phyloP scores from a whole-genome alignment of 257 asterid species.

The Osmanthus fragrans region DNA sequence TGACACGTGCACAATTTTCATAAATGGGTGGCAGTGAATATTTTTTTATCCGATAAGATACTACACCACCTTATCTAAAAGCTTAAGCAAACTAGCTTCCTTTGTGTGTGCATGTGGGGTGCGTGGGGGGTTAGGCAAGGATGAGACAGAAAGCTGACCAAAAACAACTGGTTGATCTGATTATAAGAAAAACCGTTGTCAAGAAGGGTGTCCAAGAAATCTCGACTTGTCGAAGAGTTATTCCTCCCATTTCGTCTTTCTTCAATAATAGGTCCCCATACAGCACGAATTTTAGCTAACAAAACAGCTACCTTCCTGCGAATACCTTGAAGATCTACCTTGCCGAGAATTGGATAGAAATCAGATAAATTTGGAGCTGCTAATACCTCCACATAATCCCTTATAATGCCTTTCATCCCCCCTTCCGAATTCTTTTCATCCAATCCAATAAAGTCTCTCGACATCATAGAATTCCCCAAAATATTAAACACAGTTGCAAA shows the following conservation, averaged over 20 bases:
- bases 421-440: constrained; percentile 9
- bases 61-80: background rate
- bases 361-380: background rate
- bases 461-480: constrained; percentile 13
- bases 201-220: constrained; percentile 22
- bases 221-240: background rate
- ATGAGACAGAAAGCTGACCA: constrained; percentile 2
- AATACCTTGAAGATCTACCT: constrained; percentile 21
- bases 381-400: background rate
- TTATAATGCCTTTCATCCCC: constrained; percentile 17
- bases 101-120: background rate
- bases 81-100: background rate
- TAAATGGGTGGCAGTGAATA: background rate
- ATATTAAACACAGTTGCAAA: constrained; percentile 19
- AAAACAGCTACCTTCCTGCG: background rate
- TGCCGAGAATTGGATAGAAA: constrained; percentile 10
- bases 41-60: background rate
- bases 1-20: background rate
- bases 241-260: constrained; percentile 10
- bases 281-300: background rate
- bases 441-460: constrained; percentile 13
- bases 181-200: background rate
- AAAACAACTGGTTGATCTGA: background rate
- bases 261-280: constrained; percentile 16
- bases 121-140: background rate